Conservation (phyloP, 306 rosid species). For the Glycine tomentella region DNA sequence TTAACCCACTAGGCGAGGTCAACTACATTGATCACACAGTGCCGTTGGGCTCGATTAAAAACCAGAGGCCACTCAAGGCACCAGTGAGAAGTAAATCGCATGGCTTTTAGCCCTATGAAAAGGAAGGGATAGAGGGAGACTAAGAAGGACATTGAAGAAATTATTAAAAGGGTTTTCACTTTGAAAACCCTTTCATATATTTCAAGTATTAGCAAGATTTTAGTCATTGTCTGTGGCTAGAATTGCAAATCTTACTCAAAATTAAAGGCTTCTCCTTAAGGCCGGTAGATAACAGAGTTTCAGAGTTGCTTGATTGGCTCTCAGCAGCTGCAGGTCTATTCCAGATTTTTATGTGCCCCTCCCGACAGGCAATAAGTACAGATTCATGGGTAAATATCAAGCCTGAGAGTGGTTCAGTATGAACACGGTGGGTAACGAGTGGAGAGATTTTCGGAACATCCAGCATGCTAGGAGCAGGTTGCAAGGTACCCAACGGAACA, state of each 20-base stretch:
- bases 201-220: slow-evolving; percentile 30
- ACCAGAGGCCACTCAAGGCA: slow-evolving; percentile 8
- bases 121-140: background rate
- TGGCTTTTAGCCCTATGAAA: background rate
- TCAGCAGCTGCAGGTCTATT: slow-evolving; percentile 75
- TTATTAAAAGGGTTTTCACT: background rate
- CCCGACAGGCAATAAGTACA: slow-evolving; percentile 86
- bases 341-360: slow-evolving; percentile 93
- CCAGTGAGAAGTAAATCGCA: background rate
- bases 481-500: slow-evolving; percentile 78
- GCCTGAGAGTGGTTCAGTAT: slow-evolving; percentile 91
- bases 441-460: slow-evolving; percentile 92
- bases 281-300: slow-evolving; percentile 60
- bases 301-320: slow-evolving; percentile 64
- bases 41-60: background rate
- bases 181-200: slow-evolving; percentile 33
- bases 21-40: background rate
- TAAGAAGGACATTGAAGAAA: background rate
- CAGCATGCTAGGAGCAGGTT: slow-evolving; percentile 89
- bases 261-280: slow-evolving; percentile 71
- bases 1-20: background rate
- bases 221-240: slow-evolving; percentile 66
- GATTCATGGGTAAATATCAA: slow-evolving; percentile 84
- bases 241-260: slow-evolving; percentile 61
- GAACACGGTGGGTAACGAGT: slow-evolving; percentile 83